phyloP scores from a whole-genome alignment of 164 flowering plant species.

The Echeveria elegans region DNA sequence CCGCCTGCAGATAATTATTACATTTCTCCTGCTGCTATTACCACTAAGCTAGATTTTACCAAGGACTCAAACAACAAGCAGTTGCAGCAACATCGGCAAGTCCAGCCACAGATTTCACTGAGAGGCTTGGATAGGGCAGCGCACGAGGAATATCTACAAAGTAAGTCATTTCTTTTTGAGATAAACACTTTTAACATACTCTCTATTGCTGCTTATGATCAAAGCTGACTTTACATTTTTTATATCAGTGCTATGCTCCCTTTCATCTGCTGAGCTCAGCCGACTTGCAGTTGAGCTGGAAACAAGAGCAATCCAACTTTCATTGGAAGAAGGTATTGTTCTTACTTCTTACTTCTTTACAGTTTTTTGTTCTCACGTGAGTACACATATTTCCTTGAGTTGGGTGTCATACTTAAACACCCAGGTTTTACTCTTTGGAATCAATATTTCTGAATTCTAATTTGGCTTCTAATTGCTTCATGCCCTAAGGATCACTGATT shows the following conservation, averaged over 20 bases:
- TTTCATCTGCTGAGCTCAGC: constrained; percentile 64
- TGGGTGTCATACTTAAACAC: neutral
- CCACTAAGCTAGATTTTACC: constrained; percentile 13
- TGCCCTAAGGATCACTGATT: neutral
- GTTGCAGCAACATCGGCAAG: constrained; percentile 51
- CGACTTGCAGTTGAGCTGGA: constrained; percentile 75
- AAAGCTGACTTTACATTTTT: constrained; percentile 7
- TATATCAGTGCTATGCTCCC: constrained; percentile 57
- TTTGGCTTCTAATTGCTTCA: neutral
- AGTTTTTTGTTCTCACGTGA: neutral
- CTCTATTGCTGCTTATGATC: constrained; percentile 11
- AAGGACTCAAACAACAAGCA: constrained; percentile 19
- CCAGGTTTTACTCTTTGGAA: neutral
- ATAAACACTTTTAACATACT: constrained; percentile 2
- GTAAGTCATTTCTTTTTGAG: constrained; percentile 30
- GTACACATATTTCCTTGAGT: neutral
- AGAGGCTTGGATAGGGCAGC: constrained; percentile 50
- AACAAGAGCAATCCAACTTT: constrained; percentile 67
- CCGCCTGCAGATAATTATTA: constrained; percentile 19
- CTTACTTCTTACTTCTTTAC: neutral
- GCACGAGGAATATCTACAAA: constrained; percentile 46
- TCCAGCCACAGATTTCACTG: constrained; percentile 41
- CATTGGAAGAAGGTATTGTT: constrained; percentile 65
- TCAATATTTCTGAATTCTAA: neutral
- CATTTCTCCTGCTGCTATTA: constrained; percentile 18